Base-by-base conservation (phyloP, 1,139 yeast genomes). In the Yamadazyma atlantica region DNA sequence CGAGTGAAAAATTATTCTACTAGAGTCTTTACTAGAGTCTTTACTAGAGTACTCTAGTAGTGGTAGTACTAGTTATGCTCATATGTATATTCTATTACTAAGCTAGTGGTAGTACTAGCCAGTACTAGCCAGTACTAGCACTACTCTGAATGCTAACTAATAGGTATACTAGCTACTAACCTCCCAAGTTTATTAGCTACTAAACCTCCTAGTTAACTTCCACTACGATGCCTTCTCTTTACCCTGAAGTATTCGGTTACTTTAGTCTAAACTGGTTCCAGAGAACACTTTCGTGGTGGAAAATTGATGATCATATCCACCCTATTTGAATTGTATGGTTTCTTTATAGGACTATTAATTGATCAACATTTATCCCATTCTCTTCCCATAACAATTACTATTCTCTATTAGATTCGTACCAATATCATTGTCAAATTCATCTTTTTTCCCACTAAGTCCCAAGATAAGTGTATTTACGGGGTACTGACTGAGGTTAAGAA, bases 221-320 rank as follows among this genome's bases (percentile, higher is more conserved):
- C 52, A 48, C 41, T 33, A 33, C 52, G 51, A 64, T 58, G 75
- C 75, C 75, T 69, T 69, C 75, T 66, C 74, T 66, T 53, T 57
- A 60, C 73, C 75, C 77, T 71, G 75, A 60, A 60, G 66, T 69
- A 71, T 71, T 71, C 77, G 74, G 52, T 71, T 71, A 69, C 66
- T 61, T 64, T 60, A 70, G 76, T 69, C 51, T 68, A 70, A 71
- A 69, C 50, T 70, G 75, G 75, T 64, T 39, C 44, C 63, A 49
- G 75, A 60, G 74, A 68, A 68, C 64, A 68, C 73, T 69, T 64
- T 66, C 70, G 73, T 66, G 46, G 53, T 60, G 64, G 75, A 72
- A 56, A 68, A 42, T 69, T 40, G 46, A 43, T 28, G 75, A 55
- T 71, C 75, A 60, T 59, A 72, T 71, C 77, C 77, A 71, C 77